These are phyloP conservation scores for Atalantia buxifolia DNA, from an alignment of 345 rosid genomes.

Conservation along the genomic window DNA sequence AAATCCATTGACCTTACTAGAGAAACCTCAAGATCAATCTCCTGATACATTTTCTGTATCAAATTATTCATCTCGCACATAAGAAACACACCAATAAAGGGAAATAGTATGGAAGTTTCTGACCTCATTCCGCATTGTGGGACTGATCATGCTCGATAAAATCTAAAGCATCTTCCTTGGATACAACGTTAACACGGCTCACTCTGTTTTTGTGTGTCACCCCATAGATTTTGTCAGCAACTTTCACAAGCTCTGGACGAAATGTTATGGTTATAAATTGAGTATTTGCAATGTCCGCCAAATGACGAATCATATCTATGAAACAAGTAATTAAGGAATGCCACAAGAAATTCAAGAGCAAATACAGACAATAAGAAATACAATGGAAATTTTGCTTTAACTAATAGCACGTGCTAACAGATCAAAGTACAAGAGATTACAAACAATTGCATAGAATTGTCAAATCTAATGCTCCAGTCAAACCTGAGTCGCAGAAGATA, in stretches of 20 bases:
- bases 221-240: conserved; percentile 92
- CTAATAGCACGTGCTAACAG: not conserved
- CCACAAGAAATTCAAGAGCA: not conserved
- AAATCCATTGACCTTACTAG: not conserved
- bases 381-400: not conserved
- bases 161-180: conserved; percentile 74
- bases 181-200: conserved; percentile 71
- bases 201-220: conserved; percentile 85
- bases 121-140: conserved; percentile 66
- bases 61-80: not conserved
- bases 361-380: not conserved
- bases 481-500: not conserved
- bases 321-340: conserved; percentile 35
- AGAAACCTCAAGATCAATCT: no score
- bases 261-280: conserved; percentile 97
- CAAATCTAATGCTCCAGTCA: not conserved
- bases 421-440: not conserved
- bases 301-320: conserved; percentile 79
- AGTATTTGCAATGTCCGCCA: conserved; percentile 81
- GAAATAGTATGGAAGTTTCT: conserved; percentile 9
- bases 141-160: conserved; percentile 94
- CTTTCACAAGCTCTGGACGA: conserved; percentile 90
- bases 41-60: not conserved
- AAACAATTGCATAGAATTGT: not conserved
- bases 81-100: not conserved